Conservation (phyloP, 1,284 basidiomycete genomes). For the Ceraceosorus bombacis region DNA sequence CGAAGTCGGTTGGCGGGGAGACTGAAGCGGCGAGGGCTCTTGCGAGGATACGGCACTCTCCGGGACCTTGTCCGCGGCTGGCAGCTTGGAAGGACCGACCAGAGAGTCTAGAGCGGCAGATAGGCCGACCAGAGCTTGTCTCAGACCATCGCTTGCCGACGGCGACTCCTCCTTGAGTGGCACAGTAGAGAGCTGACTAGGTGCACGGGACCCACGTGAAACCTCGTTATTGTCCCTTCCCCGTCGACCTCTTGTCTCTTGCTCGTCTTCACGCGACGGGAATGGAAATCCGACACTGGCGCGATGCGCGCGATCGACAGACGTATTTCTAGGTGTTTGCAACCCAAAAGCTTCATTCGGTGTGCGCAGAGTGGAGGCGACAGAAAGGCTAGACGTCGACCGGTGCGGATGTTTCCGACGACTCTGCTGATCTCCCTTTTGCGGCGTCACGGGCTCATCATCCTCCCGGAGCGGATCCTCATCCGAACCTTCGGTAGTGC, state of each 20-base stretch:
- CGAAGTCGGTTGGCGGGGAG: too few relatives aligned
- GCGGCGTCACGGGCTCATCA: constrained; percentile 18
- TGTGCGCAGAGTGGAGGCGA: too few relatives aligned
- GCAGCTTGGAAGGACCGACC: too few relatives aligned
- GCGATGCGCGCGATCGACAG: constrained; percentile 1
- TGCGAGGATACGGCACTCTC: too few relatives aligned
- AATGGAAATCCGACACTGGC: constrained; percentile 2
- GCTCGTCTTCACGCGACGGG: constrained; percentile 9
- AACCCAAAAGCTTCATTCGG: too few relatives aligned
- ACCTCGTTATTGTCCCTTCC: neutral
- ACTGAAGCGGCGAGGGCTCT: too few relatives aligned
- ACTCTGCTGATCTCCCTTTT: constrained; percentile 7
- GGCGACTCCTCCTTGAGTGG: neutral
- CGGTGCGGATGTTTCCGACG: constrained; percentile 5
- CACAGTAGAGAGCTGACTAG: neutral
- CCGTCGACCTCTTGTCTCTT: neutral
- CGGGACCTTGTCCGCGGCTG: too few relatives aligned
- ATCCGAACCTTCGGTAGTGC: constrained; percentile 22
- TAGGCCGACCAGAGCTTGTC: neutral
- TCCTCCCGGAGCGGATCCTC: constrained; percentile 14
- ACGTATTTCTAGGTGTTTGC: too few relatives aligned
- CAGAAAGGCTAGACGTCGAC: too few relatives aligned
- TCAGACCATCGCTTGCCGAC: neutral
- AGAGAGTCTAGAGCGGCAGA: neutral
- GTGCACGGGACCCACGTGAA: neutral